These are phyloP conservation scores for Brassica hybrid DNA, from an alignment of 441 rosid genomes.

Conservation along the genomic window DNA sequence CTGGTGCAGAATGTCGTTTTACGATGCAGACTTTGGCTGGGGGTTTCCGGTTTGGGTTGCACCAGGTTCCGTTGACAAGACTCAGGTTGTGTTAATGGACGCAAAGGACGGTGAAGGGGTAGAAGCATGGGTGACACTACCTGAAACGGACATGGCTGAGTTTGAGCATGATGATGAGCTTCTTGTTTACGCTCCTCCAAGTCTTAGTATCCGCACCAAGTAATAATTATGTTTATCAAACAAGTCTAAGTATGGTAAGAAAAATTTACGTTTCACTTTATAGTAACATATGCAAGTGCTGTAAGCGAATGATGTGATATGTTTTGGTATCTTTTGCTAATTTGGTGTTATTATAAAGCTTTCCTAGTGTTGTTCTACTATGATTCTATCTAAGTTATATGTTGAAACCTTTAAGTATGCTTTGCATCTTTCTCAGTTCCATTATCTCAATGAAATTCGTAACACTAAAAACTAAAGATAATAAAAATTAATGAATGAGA, in stretches of 20 bases:
- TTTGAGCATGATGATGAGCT: conserved; percentile 28
- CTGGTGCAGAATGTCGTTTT: conserved; percentile 12
- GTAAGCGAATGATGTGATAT: conserved; percentile 1
- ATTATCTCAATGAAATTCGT: too few species aligned
- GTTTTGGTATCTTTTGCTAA: not conserved
- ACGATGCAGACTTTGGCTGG: conserved; percentile 1
- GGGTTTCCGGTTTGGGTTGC: conserved; percentile 37
- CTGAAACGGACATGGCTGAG: conserved; percentile 21
- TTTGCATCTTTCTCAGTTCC: not conserved
- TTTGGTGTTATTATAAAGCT: not conserved
- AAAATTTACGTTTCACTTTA: not conserved
- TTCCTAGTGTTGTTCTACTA: not conserved
- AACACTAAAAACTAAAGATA: too few species aligned
- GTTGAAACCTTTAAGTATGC: not conserved
- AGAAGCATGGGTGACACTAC: conserved; percentile 27
- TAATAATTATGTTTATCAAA: not conserved
- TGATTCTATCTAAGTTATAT: not conserved
- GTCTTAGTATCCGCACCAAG: not conserved
- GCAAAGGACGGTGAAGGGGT: conserved; percentile 25
- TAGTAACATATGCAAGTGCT: not conserved
- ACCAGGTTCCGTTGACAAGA: conserved; percentile 5
- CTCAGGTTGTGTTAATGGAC: conserved; percentile 18
- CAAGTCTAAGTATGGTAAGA: not conserved
- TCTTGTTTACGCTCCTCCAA: conserved; percentile 13
- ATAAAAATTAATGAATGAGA: too few species aligned